A percentile compares a stretch with the other conserved stretches of the same genome.
Conservation (phyloP, 2,329 filamentous ascomycete genomes). For the Ophiostoma angusticollis region DNA sequence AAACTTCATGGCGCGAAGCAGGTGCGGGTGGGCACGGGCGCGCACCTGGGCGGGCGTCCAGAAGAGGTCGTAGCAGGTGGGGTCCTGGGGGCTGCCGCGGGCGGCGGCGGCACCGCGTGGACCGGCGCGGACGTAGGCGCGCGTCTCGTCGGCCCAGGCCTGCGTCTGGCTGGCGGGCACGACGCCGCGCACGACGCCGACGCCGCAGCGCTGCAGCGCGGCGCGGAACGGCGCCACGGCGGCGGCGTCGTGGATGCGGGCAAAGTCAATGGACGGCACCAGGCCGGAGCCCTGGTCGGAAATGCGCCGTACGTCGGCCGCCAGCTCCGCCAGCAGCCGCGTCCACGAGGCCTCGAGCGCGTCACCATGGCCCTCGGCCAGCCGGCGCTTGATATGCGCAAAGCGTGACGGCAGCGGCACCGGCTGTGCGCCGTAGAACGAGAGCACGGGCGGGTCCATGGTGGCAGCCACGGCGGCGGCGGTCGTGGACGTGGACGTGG, state of each 20-base stretch:
- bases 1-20: conserved; percentile 51
- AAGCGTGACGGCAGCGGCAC: conserved; percentile 47
- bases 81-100: too few relatives aligned
- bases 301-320: conserved; percentile 28
- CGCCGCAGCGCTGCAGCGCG: conserved; percentile 48
- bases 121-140: conserved; percentile 36
- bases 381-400: conserved; percentile 40
- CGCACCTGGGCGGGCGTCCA: conserved; percentile 59
- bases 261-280: conserved; percentile 44
- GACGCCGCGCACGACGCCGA: conserved; percentile 53
- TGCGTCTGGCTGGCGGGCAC: conserved; percentile 44
- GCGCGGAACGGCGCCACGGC: conserved; percentile 41
- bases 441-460: conserved; percentile 39
- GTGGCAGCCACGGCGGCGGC: not conserved
- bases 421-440: conserved; percentile 44
- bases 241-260: conserved; percentile 33
- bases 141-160: conserved; percentile 44
- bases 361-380: conserved; percentile 41
- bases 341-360: conserved; percentile 42
- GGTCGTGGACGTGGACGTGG: not conserved
- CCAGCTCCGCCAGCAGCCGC: conserved; percentile 38
- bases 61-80: conserved; percentile 61
- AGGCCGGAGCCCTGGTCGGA: conserved; percentile 34
- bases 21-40: conserved; percentile 52
- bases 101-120: conserved; percentile 41